Base-by-base conservation (phyloP, 352 stramenopile species). In the Globisporangium carolinianum region DNA sequence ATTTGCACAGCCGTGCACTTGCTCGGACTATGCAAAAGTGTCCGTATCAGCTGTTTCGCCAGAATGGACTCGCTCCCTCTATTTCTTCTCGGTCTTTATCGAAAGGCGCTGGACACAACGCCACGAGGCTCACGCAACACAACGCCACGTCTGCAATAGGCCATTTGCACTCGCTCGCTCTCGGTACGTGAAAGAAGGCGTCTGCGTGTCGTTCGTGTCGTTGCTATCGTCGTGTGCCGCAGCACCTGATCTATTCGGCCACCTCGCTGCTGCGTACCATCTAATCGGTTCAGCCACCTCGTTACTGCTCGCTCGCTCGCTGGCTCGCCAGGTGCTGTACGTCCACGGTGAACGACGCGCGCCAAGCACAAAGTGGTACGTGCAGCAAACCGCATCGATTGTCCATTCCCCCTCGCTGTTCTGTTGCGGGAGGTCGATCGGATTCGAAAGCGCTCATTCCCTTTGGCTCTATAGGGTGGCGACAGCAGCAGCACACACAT, bases 261-360 rank as follows among this genome's bases (percentile, higher is more conserved):
- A n/a, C 17, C 10, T 10, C n/a, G 6, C 45, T n/a, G 5, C 45
- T 49, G 45, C 45, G 15, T 8, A 1, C n/a, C n/a, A 35, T 10
- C 14, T 46, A 9, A n/a, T 49, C 14, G 5, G 17, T 17, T n/a
- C 12, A 47, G 42, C 45, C 15, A n/a, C 17, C 10, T 10, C n/a
- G 6, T n/a, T n/a, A 7, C 45, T 49, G 45, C n/a, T 49, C 14
- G 45, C 45, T 47, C 14, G 15, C 43, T 47, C 43, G 38, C 38
- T 42, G 38, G 4, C 42, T 47, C 12, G 42, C 42, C n/a, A 79
- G 71, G 47, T 91, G 81, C 62, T 78, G 81, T 15, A 79, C 89
- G 51, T 76, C 76, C 50, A 76, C 83, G 35, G 75, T 79, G 37
- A 55, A 47, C 4, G 65, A 78, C 37, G 24, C 24, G 24, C 24